Evolutionary conservation across 228 moss, liverwort and hornwort species (phyloP).

Genomic region (Sphagnum magellanicum): DNA sequence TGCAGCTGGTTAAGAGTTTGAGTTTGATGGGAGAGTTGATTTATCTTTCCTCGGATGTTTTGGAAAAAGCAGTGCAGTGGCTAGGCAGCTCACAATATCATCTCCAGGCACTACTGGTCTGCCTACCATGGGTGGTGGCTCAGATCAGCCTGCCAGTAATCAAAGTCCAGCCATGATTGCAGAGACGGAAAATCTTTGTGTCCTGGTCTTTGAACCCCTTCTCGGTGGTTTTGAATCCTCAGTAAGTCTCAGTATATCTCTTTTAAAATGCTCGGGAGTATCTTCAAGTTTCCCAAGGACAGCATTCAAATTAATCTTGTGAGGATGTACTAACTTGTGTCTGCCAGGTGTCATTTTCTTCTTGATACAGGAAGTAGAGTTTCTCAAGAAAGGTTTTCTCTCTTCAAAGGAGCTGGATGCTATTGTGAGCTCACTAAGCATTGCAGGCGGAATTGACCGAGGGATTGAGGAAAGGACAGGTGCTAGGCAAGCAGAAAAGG

Average conservation of each 20-base stretch:
- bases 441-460: slow-evolving; percentile 54
- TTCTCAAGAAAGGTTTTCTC: slow-evolving; percentile 60
- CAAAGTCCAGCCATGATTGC: slow-evolving; percentile 3
- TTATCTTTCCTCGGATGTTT: neutral
- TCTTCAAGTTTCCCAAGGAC: no score
- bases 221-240: slow-evolving; percentile 50
- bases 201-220: slow-evolving; percentile 62
- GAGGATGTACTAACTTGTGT: no score
- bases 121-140: slow-evolving; percentile 4
- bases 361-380: slow-evolving; percentile 54
- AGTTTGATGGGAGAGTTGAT: no score
- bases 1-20: no score
- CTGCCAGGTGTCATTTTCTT: no score
- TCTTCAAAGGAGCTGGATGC: slow-evolving; percentile 66
- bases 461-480: slow-evolving; percentile 30
- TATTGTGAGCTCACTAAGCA: slow-evolving; percentile 56
- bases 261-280: no score
- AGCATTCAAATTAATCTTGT: no score
- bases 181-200: slow-evolving; percentile 35
- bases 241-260: slow-evolving; percentile 15
- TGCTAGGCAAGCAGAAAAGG: slow-evolving; percentile 15
- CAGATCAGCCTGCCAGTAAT: slow-evolving; percentile 9
- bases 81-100: slow-evolving; percentile 57
- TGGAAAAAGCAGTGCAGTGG: slow-evolving; percentile 26
- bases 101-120: slow-evolving; percentile 22